Base-by-base conservation (phyloP, 192 early-diverging fungal species). In the Coemansia sp. region DNA sequence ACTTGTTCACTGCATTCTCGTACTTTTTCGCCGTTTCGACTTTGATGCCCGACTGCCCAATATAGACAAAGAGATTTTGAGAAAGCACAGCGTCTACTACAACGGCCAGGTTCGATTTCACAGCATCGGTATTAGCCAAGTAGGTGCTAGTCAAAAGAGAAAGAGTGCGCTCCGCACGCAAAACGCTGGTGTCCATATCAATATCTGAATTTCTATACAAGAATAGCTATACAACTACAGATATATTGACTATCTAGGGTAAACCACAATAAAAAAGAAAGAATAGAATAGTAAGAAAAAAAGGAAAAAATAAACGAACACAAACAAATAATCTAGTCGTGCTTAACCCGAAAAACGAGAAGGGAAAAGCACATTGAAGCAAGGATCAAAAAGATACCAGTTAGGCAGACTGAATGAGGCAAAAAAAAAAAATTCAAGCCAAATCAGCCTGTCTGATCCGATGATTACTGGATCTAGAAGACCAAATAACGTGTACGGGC, bases 121-220 rank as follows among this genome's bases (percentile, higher is more conserved):
- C 76, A 10, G 72, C 36, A 1, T 83, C 81, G 4, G 68, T 54
- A 42, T 72, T 78, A 8, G 81, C 81, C 42, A 83, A 54, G 42
- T 75, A 78, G 18, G 69, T 83, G 38, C 56, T 78, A 1, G 73
- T 72, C 65, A 83, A 59, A 38, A 78, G 67, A 33, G 76, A 64
- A 55, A 83, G 63, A 32, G 69, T 72, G 57, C 76, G 75, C 76
- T 78, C 81, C 33, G 81, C 81, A 34, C 69, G 66, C 48, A 36
- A n/a, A 33, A 75, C 76, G 42, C 61, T 76, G 18, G 66, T 38
- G 16, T 73, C 80, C 78, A 81, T 81, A 17, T 12, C 45, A 4
- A 60, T 6, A 10, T 33, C 17, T 49, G 29, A 6, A 31, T 7
- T 14, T 36, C 6, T 29, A 18, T 7, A 58, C 48, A n/a, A 36